Base-by-base conservation (phyloP, 768 basidiomycete species). In the Rhizopogon roseolus region DNA sequence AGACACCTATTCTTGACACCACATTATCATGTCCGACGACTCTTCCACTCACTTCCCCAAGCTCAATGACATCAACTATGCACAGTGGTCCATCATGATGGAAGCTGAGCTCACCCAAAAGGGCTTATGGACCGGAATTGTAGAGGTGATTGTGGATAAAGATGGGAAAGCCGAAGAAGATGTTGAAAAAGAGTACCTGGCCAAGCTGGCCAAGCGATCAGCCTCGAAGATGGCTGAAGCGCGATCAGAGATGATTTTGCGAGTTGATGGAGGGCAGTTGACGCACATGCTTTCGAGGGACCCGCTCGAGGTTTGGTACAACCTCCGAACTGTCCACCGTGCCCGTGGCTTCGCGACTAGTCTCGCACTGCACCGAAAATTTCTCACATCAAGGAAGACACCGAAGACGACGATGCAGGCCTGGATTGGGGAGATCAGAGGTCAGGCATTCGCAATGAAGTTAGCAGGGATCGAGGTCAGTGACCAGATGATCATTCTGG, bases 401-500 rank as follows among this genome's bases (percentile, higher is more conserved):
- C n/a, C 41, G 11, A 50, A 58, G 7, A 53, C 57, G 49, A 8
- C 62, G 14, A 68, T 70, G 61, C 29, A 57, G 29, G 37, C 57
- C 16, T 70, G 66, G 64, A 64, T 69, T 53, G 59, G 57, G 14
- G 50, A 64, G 9, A 64, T 66, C 32, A 48, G 51, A 22, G 34
- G 45, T 19, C 52, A 46, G 17, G 61, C 58, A 36, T 59, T 57
- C 53, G 17, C 49, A 6, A 53, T 68, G 39, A 46, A 55, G 38
- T 52, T 55, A 6, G 56, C 60, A 22, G 61, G 57, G 14, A 50
- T 63, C 27, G 41, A 40, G 5, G 56, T 67, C 29, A 34, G 37
- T 16, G 65, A 67, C 25, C 57, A 66, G 19, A 66, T 69, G 49
- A 52, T 58, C 25, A 66, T 70, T 53, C 54, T 71, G 14, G 60